Percentiles rank a stretch among this genome's conserved stretches.
Evolutionary conservation across 768 basidiomycete genomes (phyloP).

Genomic region (Lactarius deliciosus): DNA sequence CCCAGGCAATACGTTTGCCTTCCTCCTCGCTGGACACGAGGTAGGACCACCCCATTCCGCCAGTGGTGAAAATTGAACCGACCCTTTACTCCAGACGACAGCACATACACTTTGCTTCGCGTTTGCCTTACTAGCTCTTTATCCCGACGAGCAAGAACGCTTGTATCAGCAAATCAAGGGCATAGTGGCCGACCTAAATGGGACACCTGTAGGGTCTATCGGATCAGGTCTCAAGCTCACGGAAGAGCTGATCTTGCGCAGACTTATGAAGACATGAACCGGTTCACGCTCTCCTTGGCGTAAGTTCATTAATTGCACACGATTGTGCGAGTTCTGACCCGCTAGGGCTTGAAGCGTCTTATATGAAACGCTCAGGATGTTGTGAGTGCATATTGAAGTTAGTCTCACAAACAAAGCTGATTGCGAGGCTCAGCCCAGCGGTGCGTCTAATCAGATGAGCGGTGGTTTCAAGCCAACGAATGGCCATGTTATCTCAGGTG

Average conservation of each 20-base stretch:
- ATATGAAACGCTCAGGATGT: slow-evolving; percentile 51
- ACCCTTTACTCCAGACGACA: slow-evolving; percentile 36
- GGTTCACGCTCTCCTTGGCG: slow-evolving; percentile 29
- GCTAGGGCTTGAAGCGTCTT: slow-evolving; percentile 39
- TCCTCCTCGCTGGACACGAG: slow-evolving; percentile 40
- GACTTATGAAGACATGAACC: slow-evolving; percentile 32
- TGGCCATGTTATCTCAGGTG: slow-evolving; percentile 38
- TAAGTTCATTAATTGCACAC: slow-evolving; percentile 3
- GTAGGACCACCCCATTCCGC: slow-evolving; percentile 12
- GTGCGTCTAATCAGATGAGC: slow-evolving; percentile 3
- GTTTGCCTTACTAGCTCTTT: slow-evolving; percentile 44
- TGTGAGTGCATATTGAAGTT: slow-evolving; percentile 15
- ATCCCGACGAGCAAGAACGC: slow-evolving; percentile 44
- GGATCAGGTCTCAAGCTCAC: not conserved
- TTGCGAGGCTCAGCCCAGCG: slow-evolving; percentile 6
- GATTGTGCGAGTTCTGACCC: not conserved
- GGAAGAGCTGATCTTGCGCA: not conserved
- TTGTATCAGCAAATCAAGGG: slow-evolving; percentile 39
- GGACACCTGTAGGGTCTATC: slow-evolving; percentile 14
- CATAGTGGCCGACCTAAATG: slow-evolving; percentile 36
- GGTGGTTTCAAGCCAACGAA: not conserved
- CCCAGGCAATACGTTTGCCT: slow-evolving; percentile 35
- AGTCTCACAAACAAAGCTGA: not conserved
- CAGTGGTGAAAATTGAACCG: not conserved
- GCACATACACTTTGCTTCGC: slow-evolving; percentile 41